Percentiles rank a stretch among this genome's conserved stretches.
These are phyloP conservation scores for Elongisporangium prolatum DNA, from an alignment of 352 stramenopile species.

Conservation along the genomic window DNA sequence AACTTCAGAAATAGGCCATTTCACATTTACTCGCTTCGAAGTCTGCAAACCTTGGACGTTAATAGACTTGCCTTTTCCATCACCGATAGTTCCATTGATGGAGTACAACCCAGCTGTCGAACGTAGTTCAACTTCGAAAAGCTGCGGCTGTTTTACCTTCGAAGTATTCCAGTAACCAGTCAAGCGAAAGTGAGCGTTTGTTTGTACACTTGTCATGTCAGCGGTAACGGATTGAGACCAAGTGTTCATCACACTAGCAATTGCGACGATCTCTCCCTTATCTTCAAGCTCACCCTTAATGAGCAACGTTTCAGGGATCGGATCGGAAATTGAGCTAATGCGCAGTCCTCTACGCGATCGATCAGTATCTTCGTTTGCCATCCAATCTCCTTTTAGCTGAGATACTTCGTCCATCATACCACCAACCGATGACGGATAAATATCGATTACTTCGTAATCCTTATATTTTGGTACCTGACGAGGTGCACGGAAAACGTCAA, in stretches of 20 bases:
- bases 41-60: conserved; percentile 57
- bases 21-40: conserved; percentile 50
- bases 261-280: conserved; percentile 60
- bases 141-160: conserved; percentile 63
- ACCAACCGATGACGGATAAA: conserved; percentile 27
- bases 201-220: conserved; percentile 3
- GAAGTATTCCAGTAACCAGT: conserved; percentile 71
- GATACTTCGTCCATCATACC: conserved; percentile 9
- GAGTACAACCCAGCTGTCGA: conserved; percentile 30
- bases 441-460: conserved; percentile 84
- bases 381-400: conserved; percentile 65
- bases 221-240: conserved; percentile 36
- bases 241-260: conserved; percentile 38
- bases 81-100: conserved; percentile 67
- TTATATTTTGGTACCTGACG: conserved; percentile 85
- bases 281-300: conserved; percentile 67
- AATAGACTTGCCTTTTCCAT: conserved; percentile 49
- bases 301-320: conserved; percentile 40
- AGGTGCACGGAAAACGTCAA: conserved; percentile 83
- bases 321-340: conserved; percentile 56
- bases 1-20: conserved; percentile 75
- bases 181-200: conserved; percentile 31
- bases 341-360: conserved; percentile 55
- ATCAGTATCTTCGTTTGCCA: conserved; percentile 70
- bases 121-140: conserved; percentile 74